phyloP scores from a whole-genome alignment of 1,284 basidiomycete genomes.

The Irpex lacteus region DNA sequence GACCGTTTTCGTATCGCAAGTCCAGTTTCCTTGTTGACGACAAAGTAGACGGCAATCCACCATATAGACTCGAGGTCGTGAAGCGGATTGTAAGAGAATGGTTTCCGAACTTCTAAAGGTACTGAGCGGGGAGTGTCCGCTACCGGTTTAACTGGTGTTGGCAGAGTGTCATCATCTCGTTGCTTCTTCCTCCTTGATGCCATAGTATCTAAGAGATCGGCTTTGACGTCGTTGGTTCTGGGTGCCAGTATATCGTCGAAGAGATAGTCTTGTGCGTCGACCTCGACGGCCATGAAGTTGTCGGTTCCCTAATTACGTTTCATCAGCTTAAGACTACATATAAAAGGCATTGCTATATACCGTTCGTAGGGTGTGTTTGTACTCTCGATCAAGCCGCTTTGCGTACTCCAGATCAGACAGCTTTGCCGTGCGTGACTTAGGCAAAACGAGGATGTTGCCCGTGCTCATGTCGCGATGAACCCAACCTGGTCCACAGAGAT shows the following conservation, averaged over 20 bases:
- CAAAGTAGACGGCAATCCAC: not conserved
- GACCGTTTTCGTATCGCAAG: not conserved
- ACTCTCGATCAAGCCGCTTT: not conserved
- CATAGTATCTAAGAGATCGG: not conserved
- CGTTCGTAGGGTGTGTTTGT: not conserved
- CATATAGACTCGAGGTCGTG: not conserved
- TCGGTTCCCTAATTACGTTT: slow-evolving; percentile 2
- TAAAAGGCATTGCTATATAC: not conserved
- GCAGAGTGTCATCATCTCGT: not conserved
- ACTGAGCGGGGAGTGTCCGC: not conserved
- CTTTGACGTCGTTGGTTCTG: not conserved
- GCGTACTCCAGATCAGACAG: slow-evolving; percentile 11
- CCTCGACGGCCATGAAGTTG: slow-evolving; percentile 8
- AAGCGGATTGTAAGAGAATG: not conserved
- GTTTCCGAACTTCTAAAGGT: not conserved
- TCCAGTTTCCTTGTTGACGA: not conserved
- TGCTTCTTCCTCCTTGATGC: too few species aligned
- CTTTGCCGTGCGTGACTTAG: not conserved
- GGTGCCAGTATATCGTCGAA: not conserved
- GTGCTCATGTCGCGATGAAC: slow-evolving; percentile 12
- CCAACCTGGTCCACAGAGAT: slow-evolving; percentile 7
- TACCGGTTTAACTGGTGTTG: not conserved
- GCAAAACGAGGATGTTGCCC: slow-evolving; percentile 9
- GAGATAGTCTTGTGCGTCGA: not conserved
- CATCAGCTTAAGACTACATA: too few species aligned